Conservation (phyloP, 2,329 filamentous ascomycete genomes). For the Nothophaeocryptopus gaeumannii region DNA sequence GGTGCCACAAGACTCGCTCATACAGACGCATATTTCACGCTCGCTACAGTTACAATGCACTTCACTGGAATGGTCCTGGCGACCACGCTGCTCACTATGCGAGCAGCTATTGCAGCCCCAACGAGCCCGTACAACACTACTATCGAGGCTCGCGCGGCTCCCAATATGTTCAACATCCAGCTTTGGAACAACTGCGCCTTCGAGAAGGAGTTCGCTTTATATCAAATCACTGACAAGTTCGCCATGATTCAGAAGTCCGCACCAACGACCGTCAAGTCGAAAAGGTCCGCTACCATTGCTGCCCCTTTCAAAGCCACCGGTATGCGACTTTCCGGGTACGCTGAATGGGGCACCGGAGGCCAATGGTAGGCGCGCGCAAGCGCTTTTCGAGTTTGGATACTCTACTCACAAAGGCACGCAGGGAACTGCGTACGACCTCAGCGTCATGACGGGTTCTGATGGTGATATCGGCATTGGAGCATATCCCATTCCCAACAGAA, state of each 20-base stretch:
- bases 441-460: slow-evolving; percentile 29
- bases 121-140: too few species aligned
- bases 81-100: too few species aligned
- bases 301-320: slow-evolving; percentile 28
- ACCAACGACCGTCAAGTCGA: slow-evolving; percentile 20
- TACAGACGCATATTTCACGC: too few species aligned
- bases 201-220: slow-evolving; percentile 29
- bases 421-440: slow-evolving; percentile 30
- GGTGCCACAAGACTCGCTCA: too few species aligned
- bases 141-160: not conserved
- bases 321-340: slow-evolving; percentile 30
- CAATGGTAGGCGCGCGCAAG: slow-evolving; percentile 28
- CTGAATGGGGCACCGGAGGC: slow-evolving; percentile 25
- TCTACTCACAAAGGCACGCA: slow-evolving; percentile 17
- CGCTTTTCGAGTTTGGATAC: slow-evolving; percentile 34
- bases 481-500: slow-evolving; percentile 23
- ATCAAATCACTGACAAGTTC: slow-evolving; percentile 27
- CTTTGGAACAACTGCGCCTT: slow-evolving; percentile 29
- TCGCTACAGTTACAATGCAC: too few species aligned
- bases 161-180: slow-evolving; percentile 28
- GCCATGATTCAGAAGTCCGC: slow-evolving; percentile 24
- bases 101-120: too few species aligned
- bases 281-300: slow-evolving; percentile 15
- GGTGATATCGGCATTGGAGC: slow-evolving; percentile 25
- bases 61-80: too few species aligned